Evolutionary conservation across 108 stramenopile genomes (phyloP).

Genomic region (Cyclotella choctawhatcheeana): DNA sequence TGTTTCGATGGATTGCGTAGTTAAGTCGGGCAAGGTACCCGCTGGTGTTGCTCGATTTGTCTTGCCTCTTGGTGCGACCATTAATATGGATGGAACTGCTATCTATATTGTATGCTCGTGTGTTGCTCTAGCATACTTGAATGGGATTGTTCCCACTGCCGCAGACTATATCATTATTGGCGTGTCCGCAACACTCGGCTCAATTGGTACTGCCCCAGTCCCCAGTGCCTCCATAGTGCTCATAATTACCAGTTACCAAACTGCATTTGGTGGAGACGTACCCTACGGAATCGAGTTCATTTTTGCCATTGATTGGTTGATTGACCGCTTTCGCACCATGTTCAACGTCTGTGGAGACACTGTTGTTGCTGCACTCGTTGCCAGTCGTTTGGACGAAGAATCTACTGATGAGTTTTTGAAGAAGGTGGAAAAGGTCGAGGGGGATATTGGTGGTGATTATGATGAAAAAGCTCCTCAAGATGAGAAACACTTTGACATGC

Average conservation of each 20-base stretch:
- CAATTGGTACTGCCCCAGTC: conserved; percentile 45
- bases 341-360: conserved; percentile 22
- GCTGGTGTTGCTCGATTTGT: conserved; percentile 39
- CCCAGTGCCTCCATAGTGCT: conserved; percentile 37
- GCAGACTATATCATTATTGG: conserved; percentile 26
- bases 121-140: conserved; percentile 43
- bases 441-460: too few species aligned
- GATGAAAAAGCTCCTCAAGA: too few species aligned
- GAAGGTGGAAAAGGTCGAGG: neutral
- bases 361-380: conserved; percentile 14
- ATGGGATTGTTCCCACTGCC: conserved; percentile 31
- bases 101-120: conserved; percentile 32
- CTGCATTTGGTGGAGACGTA: conserved; percentile 5
- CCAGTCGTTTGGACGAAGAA: neutral
- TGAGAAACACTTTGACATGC: too few species aligned
- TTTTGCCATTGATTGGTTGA: conserved; percentile 21
- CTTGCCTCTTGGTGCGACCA: conserved; percentile 46
- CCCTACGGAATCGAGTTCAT: conserved; percentile 24
- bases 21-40: conserved; percentile 36
- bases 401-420: neutral
- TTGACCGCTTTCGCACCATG: conserved; percentile 18
- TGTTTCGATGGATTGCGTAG: conserved; percentile 31
- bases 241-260: conserved; percentile 3
- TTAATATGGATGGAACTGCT: conserved; percentile 49
- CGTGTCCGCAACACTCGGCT: conserved; percentile 27